phyloP scores from a whole-genome alignment of 208 protist species.

The Crithidia expoeki region DNA sequence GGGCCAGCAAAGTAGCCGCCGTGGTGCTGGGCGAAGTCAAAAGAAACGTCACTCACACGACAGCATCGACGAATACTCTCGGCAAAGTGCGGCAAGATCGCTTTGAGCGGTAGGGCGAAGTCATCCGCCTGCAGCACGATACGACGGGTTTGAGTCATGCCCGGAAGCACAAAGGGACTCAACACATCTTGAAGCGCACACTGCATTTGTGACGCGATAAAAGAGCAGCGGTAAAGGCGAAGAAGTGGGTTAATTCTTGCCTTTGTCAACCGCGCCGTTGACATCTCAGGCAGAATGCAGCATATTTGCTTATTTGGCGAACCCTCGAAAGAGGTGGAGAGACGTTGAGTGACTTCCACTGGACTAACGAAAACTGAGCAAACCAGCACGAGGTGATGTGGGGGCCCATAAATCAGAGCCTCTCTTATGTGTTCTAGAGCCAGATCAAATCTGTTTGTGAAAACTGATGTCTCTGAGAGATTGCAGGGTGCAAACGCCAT shows the following conservation, averaged over 20 bases:
- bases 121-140: constrained; percentile 16
- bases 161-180: constrained; percentile 23
- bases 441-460: too few species aligned
- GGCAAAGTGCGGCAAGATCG: constrained; percentile 17
- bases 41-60: constrained; percentile 1
- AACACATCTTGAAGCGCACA: constrained; percentile 48
- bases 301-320: constrained; percentile 5
- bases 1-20: background rate
- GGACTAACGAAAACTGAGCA: constrained; percentile 27
- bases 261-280: constrained; percentile 34
- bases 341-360: constrained; percentile 26
- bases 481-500: too few species aligned
- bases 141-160: constrained; percentile 3
- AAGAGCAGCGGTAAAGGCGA: constrained; percentile 45
- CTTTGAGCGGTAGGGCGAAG: constrained; percentile 20
- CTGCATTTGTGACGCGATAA: constrained; percentile 39
- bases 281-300: constrained; percentile 36
- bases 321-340: constrained; percentile 17
- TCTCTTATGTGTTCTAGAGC: too few species aligned
- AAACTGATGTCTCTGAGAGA: too few species aligned
- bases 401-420: too few species aligned
- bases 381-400: constrained; percentile 24
- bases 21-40: background rate
- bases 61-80: background rate
- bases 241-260: constrained; percentile 4